Conservation (phyloP, 805 yeast genomes). For the Candida odintsovae region DNA sequence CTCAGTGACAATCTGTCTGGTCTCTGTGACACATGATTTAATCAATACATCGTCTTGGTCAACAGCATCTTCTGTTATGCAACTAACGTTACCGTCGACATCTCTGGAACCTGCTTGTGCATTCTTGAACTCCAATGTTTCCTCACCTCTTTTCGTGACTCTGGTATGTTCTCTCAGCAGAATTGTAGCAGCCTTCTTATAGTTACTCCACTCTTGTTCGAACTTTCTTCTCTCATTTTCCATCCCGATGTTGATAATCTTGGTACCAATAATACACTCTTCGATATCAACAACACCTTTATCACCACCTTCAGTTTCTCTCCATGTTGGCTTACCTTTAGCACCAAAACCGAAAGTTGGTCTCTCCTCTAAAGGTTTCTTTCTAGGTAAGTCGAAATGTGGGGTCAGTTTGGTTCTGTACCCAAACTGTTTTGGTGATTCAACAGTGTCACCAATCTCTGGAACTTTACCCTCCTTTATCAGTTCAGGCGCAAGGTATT, state of each 20-base stretch:
- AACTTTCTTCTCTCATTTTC: constrained; percentile 58
- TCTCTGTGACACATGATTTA: constrained; percentile 73
- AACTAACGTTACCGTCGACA: constrained; percentile 30
- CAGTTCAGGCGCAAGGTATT: constrained; percentile 62
- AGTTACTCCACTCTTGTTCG: constrained; percentile 36
- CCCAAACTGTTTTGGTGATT: constrained; percentile 68
- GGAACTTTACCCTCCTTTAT: constrained; percentile 45
- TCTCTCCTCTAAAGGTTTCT: constrained; percentile 32
- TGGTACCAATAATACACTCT: constrained; percentile 87
- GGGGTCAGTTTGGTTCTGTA: constrained; percentile 96
- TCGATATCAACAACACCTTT: constrained; percentile 79
- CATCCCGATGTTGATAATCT: constrained; percentile 69
- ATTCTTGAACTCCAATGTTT: constrained; percentile 27
- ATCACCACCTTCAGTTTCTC: constrained; percentile 51
- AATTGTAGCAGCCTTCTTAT: constrained; percentile 80
- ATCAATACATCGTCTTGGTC: constrained; percentile 28
- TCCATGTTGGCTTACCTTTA: constrained; percentile 74
- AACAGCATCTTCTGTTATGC: constrained; percentile 27
- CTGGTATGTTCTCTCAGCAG: constrained; percentile 75
- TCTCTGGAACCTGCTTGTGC: constrained; percentile 41
- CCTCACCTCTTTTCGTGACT: constrained; percentile 19
- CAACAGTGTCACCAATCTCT: constrained; percentile 52
- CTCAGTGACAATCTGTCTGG: constrained; percentile 77
- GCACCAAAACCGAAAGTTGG: constrained; percentile 89
- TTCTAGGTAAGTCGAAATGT: constrained; percentile 78